Conservation (phyloP, 164 flowering plant species). For the Vitis rotundifolia region DNA sequence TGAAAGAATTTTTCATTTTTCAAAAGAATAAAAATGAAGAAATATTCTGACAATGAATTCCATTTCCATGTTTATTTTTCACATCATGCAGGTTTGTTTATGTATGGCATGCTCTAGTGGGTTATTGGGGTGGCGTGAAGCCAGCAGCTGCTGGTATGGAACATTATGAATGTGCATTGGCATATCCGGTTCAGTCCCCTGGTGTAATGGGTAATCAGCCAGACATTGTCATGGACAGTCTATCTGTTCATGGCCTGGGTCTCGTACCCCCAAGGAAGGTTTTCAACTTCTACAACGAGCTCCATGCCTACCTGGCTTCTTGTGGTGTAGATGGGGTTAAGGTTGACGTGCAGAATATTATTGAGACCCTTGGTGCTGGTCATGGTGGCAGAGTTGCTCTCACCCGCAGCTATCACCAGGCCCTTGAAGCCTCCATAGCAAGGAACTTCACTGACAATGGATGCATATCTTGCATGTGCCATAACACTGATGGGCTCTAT, state of each 20-base stretch:
- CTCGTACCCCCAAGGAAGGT: constrained; percentile 86
- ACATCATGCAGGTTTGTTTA: constrained; percentile 62
- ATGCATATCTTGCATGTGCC: constrained; percentile 93
- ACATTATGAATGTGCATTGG: constrained; percentile 71
- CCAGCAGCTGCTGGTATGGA: constrained; percentile 89
- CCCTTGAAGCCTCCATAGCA: constrained; percentile 86
- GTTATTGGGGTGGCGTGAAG: constrained; percentile 99
- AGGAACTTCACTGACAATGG: constrained; percentile 88
- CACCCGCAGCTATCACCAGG: constrained; percentile 82
- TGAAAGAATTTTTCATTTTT: no score
- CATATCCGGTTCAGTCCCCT: constrained; percentile 83
- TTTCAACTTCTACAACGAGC: constrained; percentile 89
- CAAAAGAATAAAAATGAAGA: no score
- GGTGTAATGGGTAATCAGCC: constrained; percentile 90
- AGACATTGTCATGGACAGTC: constrained; percentile 91
- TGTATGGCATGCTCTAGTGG: constrained; percentile 96
- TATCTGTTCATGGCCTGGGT: constrained; percentile 84
- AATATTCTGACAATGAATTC: neutral
- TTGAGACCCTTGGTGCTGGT: constrained; percentile 93
- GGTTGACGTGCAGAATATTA: constrained; percentile 90
- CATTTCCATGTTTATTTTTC: neutral
- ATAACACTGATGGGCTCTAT: constrained; percentile 83
- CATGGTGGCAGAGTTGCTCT: constrained; percentile 90
- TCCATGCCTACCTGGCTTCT: constrained; percentile 85
- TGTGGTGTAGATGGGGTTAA: constrained; percentile 96